A percentile compares a stretch with the other conserved stretches of the same genome.
These are phyloP conservation scores for Sarocladiaceae sp. DNA, from an alignment of 2,329 filamentous ascomycete species.

Conservation along the genomic window DNA sequence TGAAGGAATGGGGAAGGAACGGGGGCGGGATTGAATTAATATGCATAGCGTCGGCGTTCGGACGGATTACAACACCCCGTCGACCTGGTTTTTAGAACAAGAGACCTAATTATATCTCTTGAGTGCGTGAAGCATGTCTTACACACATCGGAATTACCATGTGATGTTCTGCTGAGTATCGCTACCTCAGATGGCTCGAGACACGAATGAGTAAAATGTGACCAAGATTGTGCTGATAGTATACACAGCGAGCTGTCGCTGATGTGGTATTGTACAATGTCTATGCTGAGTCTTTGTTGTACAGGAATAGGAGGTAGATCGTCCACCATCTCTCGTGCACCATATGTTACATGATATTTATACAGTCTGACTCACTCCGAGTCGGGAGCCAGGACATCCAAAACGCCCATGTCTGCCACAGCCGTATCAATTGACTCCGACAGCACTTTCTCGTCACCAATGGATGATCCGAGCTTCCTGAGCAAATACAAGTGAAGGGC, in stretches of 20 bases:
- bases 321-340: too few relatives aligned
- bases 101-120: too few relatives aligned
- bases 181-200: too few relatives aligned
- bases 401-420: conserved; percentile 38
- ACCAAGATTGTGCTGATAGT: too few relatives aligned
- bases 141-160: too few relatives aligned
- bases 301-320: too few relatives aligned
- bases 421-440: conserved; percentile 24
- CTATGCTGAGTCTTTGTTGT: neutral
- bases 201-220: neutral
- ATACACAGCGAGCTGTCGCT: conserved; percentile 9
- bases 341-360: too few relatives aligned
- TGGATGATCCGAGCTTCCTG: conserved; percentile 27
- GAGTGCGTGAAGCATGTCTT: too few relatives aligned
- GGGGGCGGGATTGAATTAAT: neutral
- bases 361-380: conserved; percentile 1
- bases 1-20: neutral
- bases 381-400: conserved; percentile 22
- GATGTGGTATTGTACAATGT: conserved; percentile 9
- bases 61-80: too few relatives aligned
- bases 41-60: conserved; percentile 8
- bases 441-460: conserved; percentile 15
- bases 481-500: conserved; percentile 39
- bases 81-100: too few relatives aligned
- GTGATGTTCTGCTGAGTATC: too few relatives aligned